Evolutionary conservation across 2,329 filamentous ascomycete genomes (phyloP).

Genomic region (Talaromyces marneffei): DNA sequence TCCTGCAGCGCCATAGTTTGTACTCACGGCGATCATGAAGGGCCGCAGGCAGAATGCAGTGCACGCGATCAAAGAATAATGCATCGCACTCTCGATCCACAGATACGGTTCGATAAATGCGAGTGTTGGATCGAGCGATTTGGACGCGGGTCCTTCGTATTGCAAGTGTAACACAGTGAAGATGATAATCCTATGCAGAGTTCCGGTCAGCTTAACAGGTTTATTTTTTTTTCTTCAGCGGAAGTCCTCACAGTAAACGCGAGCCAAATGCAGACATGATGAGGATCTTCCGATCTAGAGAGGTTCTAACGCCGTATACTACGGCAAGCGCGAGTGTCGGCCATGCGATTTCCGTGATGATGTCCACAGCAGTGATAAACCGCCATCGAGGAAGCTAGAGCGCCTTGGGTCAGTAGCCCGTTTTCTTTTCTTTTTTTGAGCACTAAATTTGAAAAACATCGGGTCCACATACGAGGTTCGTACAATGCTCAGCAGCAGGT

Average conservation of each 20-base stretch:
- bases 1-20: constrained; percentile 32
- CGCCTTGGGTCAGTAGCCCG: not conserved
- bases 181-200: constrained; percentile 28
- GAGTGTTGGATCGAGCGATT: constrained; percentile 31
- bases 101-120: constrained; percentile 29
- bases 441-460: not conserved
- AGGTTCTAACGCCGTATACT: constrained; percentile 29
- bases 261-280: constrained; percentile 32
- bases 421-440: not conserved
- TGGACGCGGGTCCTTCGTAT: constrained; percentile 24
- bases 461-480: constrained; percentile 20
- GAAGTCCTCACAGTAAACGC: constrained; percentile 31
- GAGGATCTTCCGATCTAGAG: constrained; percentile 26
- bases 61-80: constrained; percentile 33
- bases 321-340: constrained; percentile 27
- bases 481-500: constrained; percentile 21
- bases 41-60: constrained; percentile 33
- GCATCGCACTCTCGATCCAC: constrained; percentile 33
- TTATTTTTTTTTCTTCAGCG: not conserved
- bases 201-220: constrained; percentile 2
- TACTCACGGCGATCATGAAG: constrained; percentile 34
- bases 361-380: constrained; percentile 31
- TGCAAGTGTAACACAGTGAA: constrained; percentile 33
- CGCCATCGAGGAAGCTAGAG: constrained; percentile 28
- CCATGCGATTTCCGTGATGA: constrained; percentile 31